A percentile compares a stretch with the other conserved stretches of the same genome.
Evolutionary conservation across 768 basidiomycete species (phyloP).

Genomic region (Suillus subaureus): DNA sequence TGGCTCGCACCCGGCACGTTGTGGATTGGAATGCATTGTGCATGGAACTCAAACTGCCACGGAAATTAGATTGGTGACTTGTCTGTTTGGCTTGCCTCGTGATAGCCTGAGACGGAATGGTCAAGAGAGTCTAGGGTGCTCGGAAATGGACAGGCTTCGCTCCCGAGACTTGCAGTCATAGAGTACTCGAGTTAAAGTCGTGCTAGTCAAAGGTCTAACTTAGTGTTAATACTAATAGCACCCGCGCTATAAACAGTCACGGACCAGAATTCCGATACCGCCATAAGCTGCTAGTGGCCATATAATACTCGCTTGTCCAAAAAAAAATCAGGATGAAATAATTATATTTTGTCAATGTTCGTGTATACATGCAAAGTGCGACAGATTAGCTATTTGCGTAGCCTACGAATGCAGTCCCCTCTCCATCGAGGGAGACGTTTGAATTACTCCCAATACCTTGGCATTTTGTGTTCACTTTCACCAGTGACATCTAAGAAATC

Average conservation of each 20-base stretch:
- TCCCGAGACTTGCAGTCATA: background rate
- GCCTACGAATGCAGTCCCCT: background rate
- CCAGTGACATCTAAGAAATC: slow-evolving; percentile 80
- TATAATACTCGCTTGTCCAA: no score
- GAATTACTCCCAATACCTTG: slow-evolving; percentile 76
- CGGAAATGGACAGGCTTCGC: background rate
- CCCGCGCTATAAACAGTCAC: no score
- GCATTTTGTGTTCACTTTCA: slow-evolving; percentile 63
- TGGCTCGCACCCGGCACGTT: background rate
- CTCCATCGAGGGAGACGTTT: background rate
- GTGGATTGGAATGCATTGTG: background rate
- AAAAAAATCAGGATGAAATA: slow-evolving; percentile 8
- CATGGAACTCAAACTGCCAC: background rate
- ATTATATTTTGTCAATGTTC: slow-evolving; percentile 15
- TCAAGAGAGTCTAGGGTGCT: background rate
- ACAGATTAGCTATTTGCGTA: background rate
- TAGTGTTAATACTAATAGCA: background rate
- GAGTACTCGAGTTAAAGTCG: background rate
- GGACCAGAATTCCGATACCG: no score
- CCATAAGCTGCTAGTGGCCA: no score
- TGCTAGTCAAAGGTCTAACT: background rate
- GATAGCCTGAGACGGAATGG: background rate
- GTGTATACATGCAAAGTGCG: slow-evolving; percentile 19
- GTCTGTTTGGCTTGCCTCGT: background rate
- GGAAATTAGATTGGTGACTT: background rate